Conservation (phyloP, 1,139 yeast species). For the Oligophagozyma castellii region DNA sequence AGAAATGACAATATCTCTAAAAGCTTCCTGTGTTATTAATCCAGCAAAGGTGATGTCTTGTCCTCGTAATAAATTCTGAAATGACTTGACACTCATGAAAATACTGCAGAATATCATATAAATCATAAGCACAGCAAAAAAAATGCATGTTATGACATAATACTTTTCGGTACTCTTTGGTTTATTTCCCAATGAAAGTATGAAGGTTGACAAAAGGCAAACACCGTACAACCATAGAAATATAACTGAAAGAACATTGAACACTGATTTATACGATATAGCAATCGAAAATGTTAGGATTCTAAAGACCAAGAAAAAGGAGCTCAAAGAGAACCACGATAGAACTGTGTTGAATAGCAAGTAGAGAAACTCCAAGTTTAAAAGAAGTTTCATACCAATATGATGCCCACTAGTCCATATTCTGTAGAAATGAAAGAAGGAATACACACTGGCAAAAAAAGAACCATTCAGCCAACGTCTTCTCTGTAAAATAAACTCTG, state of each 20-base stretch:
- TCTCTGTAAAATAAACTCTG: conserved; percentile 82
- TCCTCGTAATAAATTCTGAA: conserved; percentile 26
- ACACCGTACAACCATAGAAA: conserved; percentile 84
- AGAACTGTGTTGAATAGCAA: conserved; percentile 54
- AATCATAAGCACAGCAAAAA: conserved; percentile 85
- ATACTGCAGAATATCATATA: conserved; percentile 87
- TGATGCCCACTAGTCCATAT: conserved; percentile 75
- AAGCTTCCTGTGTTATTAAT: conserved; percentile 39
- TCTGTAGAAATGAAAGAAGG: conserved; percentile 57
- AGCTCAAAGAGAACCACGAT: conserved; percentile 74
- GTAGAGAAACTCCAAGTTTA: conserved; percentile 67
- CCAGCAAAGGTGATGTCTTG: conserved; percentile 22
- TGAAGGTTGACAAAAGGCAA: conserved; percentile 81
- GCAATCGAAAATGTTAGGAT: conserved; percentile 61
- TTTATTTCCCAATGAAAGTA: conserved; percentile 83
- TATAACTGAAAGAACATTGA: conserved; percentile 63
- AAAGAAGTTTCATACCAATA: conserved; percentile 48
- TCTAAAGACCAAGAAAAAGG: conserved; percentile 68
- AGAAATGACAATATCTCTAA: conserved; percentile 81
- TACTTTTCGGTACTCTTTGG: conserved; percentile 84
- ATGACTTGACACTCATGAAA: conserved; percentile 66
- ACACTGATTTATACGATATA: conserved; percentile 44
- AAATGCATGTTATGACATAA: conserved; percentile 69
- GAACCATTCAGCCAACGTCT: conserved; percentile 96
- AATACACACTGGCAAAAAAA: conserved; percentile 84